Conservation (phyloP, 495 filamentous ascomycete species). For the Terfezia claveryi region DNA sequence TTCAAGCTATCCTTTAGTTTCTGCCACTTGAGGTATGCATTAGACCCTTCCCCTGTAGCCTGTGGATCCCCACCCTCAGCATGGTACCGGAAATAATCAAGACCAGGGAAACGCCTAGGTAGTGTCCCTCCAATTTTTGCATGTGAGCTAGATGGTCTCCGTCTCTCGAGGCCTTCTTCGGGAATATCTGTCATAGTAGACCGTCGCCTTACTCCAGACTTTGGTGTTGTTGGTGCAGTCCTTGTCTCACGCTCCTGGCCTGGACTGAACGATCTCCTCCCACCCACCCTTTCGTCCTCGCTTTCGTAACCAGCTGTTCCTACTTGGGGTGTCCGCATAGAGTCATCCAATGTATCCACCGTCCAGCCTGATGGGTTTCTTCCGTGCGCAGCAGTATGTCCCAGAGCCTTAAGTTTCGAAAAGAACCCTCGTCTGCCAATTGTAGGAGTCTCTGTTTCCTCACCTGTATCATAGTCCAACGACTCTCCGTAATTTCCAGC, state of each 20-base stretch:
- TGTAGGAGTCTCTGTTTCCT: constrained; percentile 15
- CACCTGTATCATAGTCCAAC: constrained; percentile 12
- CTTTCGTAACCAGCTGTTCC: constrained; percentile 3
- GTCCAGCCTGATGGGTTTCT: constrained; percentile 17
- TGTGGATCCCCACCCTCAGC: not conserved
- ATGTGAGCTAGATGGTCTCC: not conserved
- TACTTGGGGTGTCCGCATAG: not conserved
- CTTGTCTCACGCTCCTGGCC: constrained; percentile 1
- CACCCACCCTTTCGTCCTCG: constrained; percentile 4
- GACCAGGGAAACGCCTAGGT: not conserved
- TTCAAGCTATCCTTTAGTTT: constrained; percentile 68
- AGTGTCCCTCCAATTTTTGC: not conserved
- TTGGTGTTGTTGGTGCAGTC: constrained; percentile 10
- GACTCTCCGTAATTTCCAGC: not conserved
- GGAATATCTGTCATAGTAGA: constrained; percentile 13
- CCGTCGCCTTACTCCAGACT: constrained; percentile 6
- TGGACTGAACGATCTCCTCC: constrained; percentile 9
- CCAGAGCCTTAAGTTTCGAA: constrained; percentile 13
- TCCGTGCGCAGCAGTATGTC: constrained; percentile 10
- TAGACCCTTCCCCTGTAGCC: not conserved
- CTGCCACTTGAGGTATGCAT: constrained; percentile 49
- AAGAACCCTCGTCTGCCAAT: constrained; percentile 14
- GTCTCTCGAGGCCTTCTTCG: constrained; percentile 6
- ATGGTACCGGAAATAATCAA: not conserved
- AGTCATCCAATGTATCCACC: constrained; percentile 12